Evolutionary conservation across 1,139 yeast species (phyloP), one percentile per base, ranked within the genome.

Genomic region (Meyerozyma carpophila): DNA sequence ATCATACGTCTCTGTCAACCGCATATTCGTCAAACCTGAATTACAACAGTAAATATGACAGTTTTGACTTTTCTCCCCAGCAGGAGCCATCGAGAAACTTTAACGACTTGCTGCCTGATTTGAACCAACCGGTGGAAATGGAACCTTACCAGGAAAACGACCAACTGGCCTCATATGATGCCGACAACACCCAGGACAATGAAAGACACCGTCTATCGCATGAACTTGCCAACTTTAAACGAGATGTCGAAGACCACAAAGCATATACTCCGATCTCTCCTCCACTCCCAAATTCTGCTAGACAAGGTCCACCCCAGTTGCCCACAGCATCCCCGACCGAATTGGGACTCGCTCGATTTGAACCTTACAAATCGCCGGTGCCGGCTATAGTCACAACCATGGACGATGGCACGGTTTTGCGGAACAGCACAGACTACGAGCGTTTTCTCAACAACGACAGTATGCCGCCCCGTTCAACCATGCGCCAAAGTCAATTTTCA

Each of bases 401-500:
- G 28, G 34, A n/a, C 26, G 32, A 41, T 14, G 39, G 25, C n/a
- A 32, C 26, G 4, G 20, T 13, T 38, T 24, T 25, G 11, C 13
- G 20, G 7, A 10, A 21, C 14, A 41, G 37, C 25, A 54, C 48
- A 20, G 72, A 69, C 39, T 67, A 65, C 46, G 64, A 66, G 39
- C 51, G 56, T n/a, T 66, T 63, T 45, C 58, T 68, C 44, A 51
- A 49, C 1, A 46, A 51, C 6, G 46, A 45, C 39, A 36, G 43
- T 36, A 14, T 41, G 24, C 40, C 41, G 7, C 36, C 37, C 40
- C 43, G 51, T 4, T 34, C 37, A 9, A 8, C 13, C 18, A 14
- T 29, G 8, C 37, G 72, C 49, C 54, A 59, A 37, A 66, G 73
- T 47, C 73, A 67, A 42, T 48, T 68, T 24, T 71, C 77, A 9